A percentile compares a stretch with the other conserved stretches of the same genome.
Conservation (phyloP, 2,329 filamentous ascomycete genomes). For the Xylaria sp. region DNA sequence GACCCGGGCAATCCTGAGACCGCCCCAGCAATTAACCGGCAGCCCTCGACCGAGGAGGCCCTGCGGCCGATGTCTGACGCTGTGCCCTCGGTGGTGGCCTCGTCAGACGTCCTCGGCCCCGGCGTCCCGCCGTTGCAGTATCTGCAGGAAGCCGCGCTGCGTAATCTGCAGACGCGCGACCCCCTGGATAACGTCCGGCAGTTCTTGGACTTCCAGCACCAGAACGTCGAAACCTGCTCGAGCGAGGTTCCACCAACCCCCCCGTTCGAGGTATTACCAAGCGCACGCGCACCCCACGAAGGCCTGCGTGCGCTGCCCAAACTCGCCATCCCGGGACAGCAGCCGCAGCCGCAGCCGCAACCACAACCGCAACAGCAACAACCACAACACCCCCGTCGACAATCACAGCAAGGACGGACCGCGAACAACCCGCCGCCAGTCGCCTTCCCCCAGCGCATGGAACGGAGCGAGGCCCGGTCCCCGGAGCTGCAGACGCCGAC, state of each 20-base stretch:
- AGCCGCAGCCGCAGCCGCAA: conserved; percentile 8
- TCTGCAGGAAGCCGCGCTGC: conserved; percentile 74
- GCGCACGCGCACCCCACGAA: conserved; percentile 51
- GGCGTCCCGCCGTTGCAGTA: conserved; percentile 64
- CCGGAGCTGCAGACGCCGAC: conserved; percentile 62
- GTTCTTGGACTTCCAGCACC: conserved; percentile 82
- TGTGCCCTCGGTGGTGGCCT: conserved; percentile 82
- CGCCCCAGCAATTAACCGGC: conserved; percentile 58
- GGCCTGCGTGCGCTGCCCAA: conserved; percentile 63
- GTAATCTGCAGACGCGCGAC: conserved; percentile 70
- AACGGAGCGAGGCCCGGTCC: conserved; percentile 52
- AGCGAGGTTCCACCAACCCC: conserved; percentile 69
- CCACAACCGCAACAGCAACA: conserved; percentile 20
- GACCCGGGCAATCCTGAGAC: conserved; percentile 78
- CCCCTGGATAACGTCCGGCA: conserved; percentile 92
- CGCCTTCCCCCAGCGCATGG: conserved; percentile 56
- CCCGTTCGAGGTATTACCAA: conserved; percentile 66
- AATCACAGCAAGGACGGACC: conserved; percentile 29
- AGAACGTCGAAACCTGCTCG: conserved; percentile 40
- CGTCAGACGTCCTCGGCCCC: conserved; percentile 85
- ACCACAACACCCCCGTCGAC: conserved; percentile 22
- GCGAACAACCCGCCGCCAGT: conserved; percentile 30
- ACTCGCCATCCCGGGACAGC: conserved; percentile 58
- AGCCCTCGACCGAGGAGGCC: conserved; percentile 52
- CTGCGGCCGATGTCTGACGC: conserved; percentile 73